Base-by-base conservation (phyloP, 371 early-diverging fungal species). In the Batkoa obscura region DNA sequence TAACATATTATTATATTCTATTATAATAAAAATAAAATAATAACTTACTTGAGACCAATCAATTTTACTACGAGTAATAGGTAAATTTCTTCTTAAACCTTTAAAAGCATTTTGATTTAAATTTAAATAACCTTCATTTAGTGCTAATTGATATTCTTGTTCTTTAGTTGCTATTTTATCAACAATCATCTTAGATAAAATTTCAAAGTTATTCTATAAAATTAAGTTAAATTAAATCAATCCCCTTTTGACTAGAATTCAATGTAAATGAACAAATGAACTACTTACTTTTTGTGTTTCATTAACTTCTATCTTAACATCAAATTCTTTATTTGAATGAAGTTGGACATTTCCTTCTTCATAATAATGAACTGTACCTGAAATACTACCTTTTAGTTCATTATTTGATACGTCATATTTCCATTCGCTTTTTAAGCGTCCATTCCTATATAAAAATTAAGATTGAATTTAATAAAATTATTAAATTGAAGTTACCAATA, bases 281-380 rank as follows among this genome's bases (percentile, higher is more conserved):
- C 23, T 23, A 39, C 47, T 51, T 64, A 72, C 70, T 43, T 64
- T 62, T 35, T 61, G 60, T 51, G 48, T 48, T 36, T 31, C 23
- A 23, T 23, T 23, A 23, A 23, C 23, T 47, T 64, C 65, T 2
- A 67, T 65, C n/a, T 72, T 69, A 47, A 79, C 60, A 0, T 80
- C 79, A 62, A 79, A 60, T 0, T 80, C 79, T 62, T 87, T 84
- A 23, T 72, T 71, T 13, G 86, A 73, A 57, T 86, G 82, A 57
- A 93, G 65, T 67, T 97, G 98, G 43, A 97, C 94, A 60, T 97
- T 97, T 32, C 98, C 98, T 59, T 97, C 94, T 71, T 97, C 98
- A 66, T 88, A 97, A 68, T 97, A 97, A 62, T 97, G 98, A 15
- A 95, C 90, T 49, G 80, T 73, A 31, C 83, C 78, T 62, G 78